Evolutionary conservation across 2,329 filamentous ascomycete species (phyloP), one percentile per base, ranked within the genome.

Genomic region (Alternaria conjuncta): DNA sequence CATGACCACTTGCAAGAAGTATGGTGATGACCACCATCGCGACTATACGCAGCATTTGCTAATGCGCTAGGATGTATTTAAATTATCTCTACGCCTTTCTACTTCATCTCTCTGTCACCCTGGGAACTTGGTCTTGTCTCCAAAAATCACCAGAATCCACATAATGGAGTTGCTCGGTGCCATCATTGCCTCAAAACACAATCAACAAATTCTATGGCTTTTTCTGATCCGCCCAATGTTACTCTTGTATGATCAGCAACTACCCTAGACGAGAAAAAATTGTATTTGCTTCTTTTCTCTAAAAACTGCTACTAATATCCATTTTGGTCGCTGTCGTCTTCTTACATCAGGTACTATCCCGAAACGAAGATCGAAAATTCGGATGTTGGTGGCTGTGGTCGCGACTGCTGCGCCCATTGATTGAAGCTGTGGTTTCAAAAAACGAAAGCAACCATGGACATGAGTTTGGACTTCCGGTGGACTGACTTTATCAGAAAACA

Each of bases 201-300:
- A 36, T 0, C 32, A 3, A n/a, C 1, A 2, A 3, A 36, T 3
- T 2, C 15, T 1, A 41, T 41, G 32, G 2, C 2, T 41, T 41
- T 41, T 1, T 3, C 32, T 41, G 36, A 18, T 41, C 8, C 1
- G 2, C n/a, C n/a, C 9, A 41, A 41, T 18, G 36, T 41, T 41
- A 18, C n/a, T 18, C 36, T 41, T 41, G 4, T 3, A 10, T 41
- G 7, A 41, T 3, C n/a, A 41, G 3, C 36, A 41, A 3, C 15
- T 41, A 41, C n/a, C 36, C 5, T 1, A 41, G 36, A 2, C 10
- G 36, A 41, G 1, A 9, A 41, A 18, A 1, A 41, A 1, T 41
- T 41, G 15, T 41, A 8, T 18, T 41, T 41, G 36, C 1, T 41
- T 41, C 3, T 41, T 18, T 9, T 41, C 36, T 41, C 32, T 0